A percentile compares a stretch with the other conserved stretches of the same genome.
Evolutionary conservation across 495 filamentous ascomycete species (phyloP).

Genomic region (Penicillium antarcticum): DNA sequence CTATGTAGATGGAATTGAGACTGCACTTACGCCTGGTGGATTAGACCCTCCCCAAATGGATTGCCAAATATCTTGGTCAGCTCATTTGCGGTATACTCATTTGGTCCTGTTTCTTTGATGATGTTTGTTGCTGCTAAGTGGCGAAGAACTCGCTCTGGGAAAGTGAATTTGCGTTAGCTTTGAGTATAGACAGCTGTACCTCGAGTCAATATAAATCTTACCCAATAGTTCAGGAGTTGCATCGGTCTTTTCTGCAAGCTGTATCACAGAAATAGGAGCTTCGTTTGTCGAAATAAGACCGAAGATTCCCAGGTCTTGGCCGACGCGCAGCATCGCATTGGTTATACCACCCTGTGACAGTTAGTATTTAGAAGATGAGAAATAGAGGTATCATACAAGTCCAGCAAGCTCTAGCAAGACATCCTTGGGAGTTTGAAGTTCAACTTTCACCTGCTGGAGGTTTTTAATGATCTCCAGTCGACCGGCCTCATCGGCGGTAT

Average conservation of each 20-base stretch:
- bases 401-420: constrained; percentile 12
- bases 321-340: constrained; percentile 23
- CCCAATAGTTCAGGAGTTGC: constrained; percentile 29
- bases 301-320: constrained; percentile 36
- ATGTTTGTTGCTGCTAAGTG: constrained; percentile 37
- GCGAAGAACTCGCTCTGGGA: constrained; percentile 40
- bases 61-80: constrained; percentile 31
- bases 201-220: neutral
- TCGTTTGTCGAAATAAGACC: constrained; percentile 20
- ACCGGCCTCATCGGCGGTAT: constrained; percentile 17
- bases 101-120: constrained; percentile 32
- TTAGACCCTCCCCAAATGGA: constrained; percentile 22
- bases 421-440: constrained; percentile 23
- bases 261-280: constrained; percentile 17
- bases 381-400: constrained; percentile 8
- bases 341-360: constrained; percentile 18
- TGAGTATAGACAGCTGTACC: neutral
- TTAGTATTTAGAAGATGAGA: neutral
- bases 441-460: constrained; percentile 13
- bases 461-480: constrained; percentile 17
- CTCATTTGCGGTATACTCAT: constrained; percentile 31
- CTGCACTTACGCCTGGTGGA: constrained; percentile 26
- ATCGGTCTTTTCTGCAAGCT: constrained; percentile 27
- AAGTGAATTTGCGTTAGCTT: neutral
- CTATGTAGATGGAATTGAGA: neutral